These are phyloP conservation scores for Leccinum subtestaceum DNA, from an alignment of 768 basidiomycete genomes.

Conservation along the genomic window DNA sequence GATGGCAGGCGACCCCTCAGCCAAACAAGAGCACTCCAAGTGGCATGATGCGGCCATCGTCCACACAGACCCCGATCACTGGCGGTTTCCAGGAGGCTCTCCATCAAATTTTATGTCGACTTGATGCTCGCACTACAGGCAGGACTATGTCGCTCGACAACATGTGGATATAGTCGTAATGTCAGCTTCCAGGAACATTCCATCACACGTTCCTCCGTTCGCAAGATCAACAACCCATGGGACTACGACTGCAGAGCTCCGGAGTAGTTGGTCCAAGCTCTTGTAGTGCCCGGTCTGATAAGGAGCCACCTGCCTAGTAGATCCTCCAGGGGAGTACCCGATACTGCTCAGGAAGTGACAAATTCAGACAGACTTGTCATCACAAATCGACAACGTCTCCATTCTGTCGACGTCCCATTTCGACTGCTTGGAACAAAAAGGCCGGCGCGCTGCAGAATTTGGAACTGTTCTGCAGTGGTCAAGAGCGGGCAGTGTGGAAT, in stretches of 20 bases:
- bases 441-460: not conserved
- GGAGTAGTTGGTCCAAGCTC: not conserved
- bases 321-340: not conserved
- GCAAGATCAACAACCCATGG: not conserved
- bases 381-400: not conserved
- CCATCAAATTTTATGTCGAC: not conserved
- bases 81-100: constrained; percentile 9
- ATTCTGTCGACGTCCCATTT: not conserved
- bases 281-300: not conserved
- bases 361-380: not conserved
- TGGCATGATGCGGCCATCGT: not conserved
- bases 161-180: not conserved
- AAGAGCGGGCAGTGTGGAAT: not conserved
- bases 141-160: not conserved
- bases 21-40: not conserved
- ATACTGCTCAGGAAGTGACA: not conserved
- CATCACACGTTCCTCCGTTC: not conserved
- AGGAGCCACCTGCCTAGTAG: not conserved
- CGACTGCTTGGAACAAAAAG: not conserved
- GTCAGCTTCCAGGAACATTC: not conserved
- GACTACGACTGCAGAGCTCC: not conserved
- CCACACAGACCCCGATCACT: constrained; percentile 3
- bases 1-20: not conserved
- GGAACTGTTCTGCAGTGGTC: not conserved
- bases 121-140: not conserved